These are phyloP conservation scores for Colletotrichum horii DNA, from an alignment of 2,329 filamentous ascomycete species.

Conservation along the genomic window DNA sequence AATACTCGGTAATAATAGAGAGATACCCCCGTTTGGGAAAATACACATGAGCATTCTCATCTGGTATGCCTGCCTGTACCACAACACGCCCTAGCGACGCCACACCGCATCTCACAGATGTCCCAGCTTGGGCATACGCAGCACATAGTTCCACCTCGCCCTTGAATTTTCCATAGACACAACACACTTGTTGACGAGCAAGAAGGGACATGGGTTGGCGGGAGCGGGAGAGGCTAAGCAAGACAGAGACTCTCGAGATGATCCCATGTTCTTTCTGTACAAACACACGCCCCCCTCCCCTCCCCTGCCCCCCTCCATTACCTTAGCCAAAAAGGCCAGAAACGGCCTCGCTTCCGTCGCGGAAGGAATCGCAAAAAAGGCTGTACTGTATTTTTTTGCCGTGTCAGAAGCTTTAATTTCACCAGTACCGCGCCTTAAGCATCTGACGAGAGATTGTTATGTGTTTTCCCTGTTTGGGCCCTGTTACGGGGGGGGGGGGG, in stretches of 20 bases:
- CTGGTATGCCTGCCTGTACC: not conserved
- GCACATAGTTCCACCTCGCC: not conserved
- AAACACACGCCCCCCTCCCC: not conserved
- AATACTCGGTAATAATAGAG: not conserved
- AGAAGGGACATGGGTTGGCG: not conserved
- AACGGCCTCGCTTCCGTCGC: not conserved
- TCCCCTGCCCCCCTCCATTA: not conserved
- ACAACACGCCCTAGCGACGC: not conserved
- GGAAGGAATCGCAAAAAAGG: not conserved
- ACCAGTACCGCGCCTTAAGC: not conserved
- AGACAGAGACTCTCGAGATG: not conserved
- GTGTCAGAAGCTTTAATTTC: not conserved
- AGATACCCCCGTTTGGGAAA: constrained; percentile 8
- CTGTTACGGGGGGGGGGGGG: not conserved
- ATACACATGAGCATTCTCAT: not conserved
- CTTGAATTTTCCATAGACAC: not conserved
- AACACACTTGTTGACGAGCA: not conserved
- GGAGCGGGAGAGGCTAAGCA: constrained; percentile 1
- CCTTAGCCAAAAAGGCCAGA: not conserved
- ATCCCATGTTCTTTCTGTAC: not conserved
- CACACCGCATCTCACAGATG: not conserved
- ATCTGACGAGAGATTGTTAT: not conserved
- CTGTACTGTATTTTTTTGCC: not conserved
- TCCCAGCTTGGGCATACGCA: not conserved
- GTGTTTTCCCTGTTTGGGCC: not conserved